Evolutionary conservation across 768 basidiomycete species (phyloP), one percentile per base, ranked within the genome.

Genomic region (Suillus variegatus): DNA sequence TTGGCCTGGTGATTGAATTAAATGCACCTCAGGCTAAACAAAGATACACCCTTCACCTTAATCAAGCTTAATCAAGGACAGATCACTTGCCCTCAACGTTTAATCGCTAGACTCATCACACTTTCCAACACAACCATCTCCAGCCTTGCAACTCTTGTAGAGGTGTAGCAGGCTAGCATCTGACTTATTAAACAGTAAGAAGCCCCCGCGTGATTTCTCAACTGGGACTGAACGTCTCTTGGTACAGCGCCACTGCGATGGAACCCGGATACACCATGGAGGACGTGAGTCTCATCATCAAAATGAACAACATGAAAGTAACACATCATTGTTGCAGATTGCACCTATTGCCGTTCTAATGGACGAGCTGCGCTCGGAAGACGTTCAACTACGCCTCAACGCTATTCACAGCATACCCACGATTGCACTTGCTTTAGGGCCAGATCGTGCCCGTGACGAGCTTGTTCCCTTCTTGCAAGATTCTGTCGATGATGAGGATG

Each of bases 401-500:
- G 96, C 97, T 66, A 96, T 99, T 69, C 95, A 95, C 79, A 93
- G 96, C 79, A 87, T 99, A 73, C 95, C 95, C 61, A 99, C 97
- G 57, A 99, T 99, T 79, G 97, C 97, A 6, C 86, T 99, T 67
- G 97, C 97, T 20, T 85, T 99, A 61, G 97, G 97, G 7, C 89
- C 95, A 51, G 92, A 96, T 82, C 93, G 97, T 71, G 93, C 96
- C 32, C 88, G 97, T 68, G 92, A 95, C 63, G 97, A 99, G 76
- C 87, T 99, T 70, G 87, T 99, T 67, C 94, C 95, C 1, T 99
- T 99, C 82, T 87, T 99, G 62, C 94, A 95, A 80, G 97, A 99
- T 74, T 96, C 95, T n/a, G 89, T 99, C 69, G 97, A 99, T 77
- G 97, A 99, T 73, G 97, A 99, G 79, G 97, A 99, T 77, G 97